These are phyloP conservation scores for Penicillium brevicompactum DNA, from an alignment of 2,329 filamentous ascomycete genomes.

Conservation along the genomic window DNA sequence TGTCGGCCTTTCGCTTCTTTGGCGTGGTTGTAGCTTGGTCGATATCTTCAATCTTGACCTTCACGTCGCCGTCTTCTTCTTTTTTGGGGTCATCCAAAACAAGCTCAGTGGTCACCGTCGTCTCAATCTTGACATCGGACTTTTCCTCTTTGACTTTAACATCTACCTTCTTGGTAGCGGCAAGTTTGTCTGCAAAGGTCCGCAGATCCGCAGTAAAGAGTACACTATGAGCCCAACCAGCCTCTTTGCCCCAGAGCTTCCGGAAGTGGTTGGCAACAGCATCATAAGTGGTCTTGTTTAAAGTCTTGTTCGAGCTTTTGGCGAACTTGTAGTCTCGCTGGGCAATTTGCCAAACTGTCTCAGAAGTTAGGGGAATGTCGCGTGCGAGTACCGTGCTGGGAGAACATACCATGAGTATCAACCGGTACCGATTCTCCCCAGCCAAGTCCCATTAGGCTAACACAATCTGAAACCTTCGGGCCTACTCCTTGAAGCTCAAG, in stretches of 20 bases:
- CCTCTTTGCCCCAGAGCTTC: slow-evolving; percentile 85
- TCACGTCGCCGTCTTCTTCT: slow-evolving; percentile 21
- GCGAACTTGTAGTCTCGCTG: slow-evolving; percentile 94
- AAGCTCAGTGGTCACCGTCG: slow-evolving; percentile 28
- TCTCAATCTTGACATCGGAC: slow-evolving; percentile 29
- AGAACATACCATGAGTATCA: slow-evolving; percentile 73
- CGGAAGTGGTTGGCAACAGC: slow-evolving; percentile 90
- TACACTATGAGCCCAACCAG: slow-evolving; percentile 97
- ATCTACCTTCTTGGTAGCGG: slow-evolving; percentile 41
- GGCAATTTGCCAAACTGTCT: slow-evolving; percentile 89
- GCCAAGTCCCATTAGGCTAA: slow-evolving; percentile 91
- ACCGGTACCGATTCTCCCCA: slow-evolving; percentile 96
- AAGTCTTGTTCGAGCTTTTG: slow-evolving; percentile 76
- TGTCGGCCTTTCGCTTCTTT: slow-evolving; percentile 22
- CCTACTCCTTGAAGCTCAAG: slow-evolving; percentile 83
- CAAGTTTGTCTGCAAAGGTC: slow-evolving; percentile 73
- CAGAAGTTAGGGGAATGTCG: slow-evolving; percentile 5
- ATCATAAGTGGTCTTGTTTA: slow-evolving; percentile 87
- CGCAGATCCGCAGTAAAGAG: slow-evolving; percentile 91
- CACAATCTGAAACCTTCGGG: slow-evolving; percentile 95
- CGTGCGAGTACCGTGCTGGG: background rate
- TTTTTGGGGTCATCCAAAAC: slow-evolving; percentile 27
- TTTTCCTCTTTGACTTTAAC: slow-evolving; percentile 35
- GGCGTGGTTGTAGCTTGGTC: slow-evolving; percentile 12
- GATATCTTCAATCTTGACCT: slow-evolving; percentile 22